Percentiles rank a stretch among this genome's conserved stretches.
Evolutionary conservation across 2,329 filamentous ascomycete species (phyloP).

Genomic region (Laburnicola sp.): DNA sequence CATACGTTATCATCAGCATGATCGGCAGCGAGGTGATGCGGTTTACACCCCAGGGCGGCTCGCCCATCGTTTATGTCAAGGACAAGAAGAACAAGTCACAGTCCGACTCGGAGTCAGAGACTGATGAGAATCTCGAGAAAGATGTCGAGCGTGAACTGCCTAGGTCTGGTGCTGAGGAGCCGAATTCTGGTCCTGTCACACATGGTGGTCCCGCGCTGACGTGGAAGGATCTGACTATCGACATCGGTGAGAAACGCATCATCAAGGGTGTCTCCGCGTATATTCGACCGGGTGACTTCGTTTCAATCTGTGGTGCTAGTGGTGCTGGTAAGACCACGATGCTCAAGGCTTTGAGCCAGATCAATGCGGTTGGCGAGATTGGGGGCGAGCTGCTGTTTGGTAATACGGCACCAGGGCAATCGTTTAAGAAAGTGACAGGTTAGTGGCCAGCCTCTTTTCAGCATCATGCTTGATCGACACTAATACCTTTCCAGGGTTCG

Average conservation of each 20-base stretch:
- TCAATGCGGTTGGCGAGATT: background rate
- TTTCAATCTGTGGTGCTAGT: slow-evolving; percentile 42
- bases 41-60: too few species aligned
- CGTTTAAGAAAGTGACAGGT: slow-evolving; percentile 59
- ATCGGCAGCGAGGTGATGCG: too few species aligned
- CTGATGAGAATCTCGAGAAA: too few species aligned
- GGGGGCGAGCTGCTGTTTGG: background rate
- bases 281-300: slow-evolving; percentile 59
- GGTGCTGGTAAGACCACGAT: slow-evolving; percentile 44
- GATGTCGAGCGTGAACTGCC: background rate
- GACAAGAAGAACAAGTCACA: too few species aligned
- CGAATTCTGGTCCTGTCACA: background rate
- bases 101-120: too few species aligned
- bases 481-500: slow-evolving; percentile 80
- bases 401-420: slow-evolving; percentile 55
- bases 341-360: slow-evolving; percentile 35
- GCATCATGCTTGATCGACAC: slow-evolving; percentile 77
- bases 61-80: too few species aligned
- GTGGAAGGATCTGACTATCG: slow-evolving; percentile 58
- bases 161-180: too few species aligned
- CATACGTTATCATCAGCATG: too few species aligned
- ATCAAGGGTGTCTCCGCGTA: slow-evolving; percentile 58
- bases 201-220: slow-evolving; percentile 61
- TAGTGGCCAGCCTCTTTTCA: slow-evolving; percentile 79
- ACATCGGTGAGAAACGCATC: slow-evolving; percentile 57